Evolutionary conservation across 2,329 filamentous ascomycete genomes (phyloP).

Genomic region (Emergomyces africanus): DNA sequence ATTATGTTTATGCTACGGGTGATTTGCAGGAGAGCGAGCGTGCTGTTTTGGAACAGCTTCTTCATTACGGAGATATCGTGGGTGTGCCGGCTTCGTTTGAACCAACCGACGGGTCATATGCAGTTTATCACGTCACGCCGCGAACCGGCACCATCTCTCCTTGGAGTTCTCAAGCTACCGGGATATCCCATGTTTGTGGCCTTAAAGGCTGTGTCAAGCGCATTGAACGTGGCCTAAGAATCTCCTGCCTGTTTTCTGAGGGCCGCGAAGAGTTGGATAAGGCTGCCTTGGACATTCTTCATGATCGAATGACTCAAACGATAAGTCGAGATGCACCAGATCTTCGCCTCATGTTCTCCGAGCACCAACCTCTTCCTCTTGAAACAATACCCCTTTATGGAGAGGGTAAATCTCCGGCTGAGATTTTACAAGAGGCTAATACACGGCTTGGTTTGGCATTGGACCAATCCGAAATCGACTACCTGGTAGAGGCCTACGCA

Average conservation of each 20-base stretch:
- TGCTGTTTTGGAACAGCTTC: slow-evolving; percentile 43
- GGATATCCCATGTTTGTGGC: slow-evolving; percentile 84
- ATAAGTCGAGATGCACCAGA: slow-evolving; percentile 56
- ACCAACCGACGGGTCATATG: slow-evolving; percentile 38
- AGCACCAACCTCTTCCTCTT: slow-evolving; percentile 51
- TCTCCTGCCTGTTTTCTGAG: slow-evolving; percentile 51
- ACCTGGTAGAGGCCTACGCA: slow-evolving; percentile 74
- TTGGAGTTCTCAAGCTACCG: slow-evolving; percentile 95
- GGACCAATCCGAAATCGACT: slow-evolving; percentile 81
- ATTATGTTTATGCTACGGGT: slow-evolving; percentile 52
- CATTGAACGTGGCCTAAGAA: slow-evolving; percentile 73
- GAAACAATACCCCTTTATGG: slow-evolving; percentile 64
- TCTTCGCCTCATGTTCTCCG: slow-evolving; percentile 65
- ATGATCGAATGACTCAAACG: slow-evolving; percentile 93
- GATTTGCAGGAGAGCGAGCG: slow-evolving; percentile 36
- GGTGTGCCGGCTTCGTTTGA: slow-evolving; percentile 31
- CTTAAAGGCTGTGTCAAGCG: slow-evolving; percentile 58
- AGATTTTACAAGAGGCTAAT: slow-evolving; percentile 72
- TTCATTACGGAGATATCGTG: slow-evolving; percentile 48
- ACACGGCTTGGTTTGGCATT: slow-evolving; percentile 71
- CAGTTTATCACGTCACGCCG: slow-evolving; percentile 61
- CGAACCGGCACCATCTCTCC: slow-evolving; percentile 75
- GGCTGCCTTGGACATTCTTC: slow-evolving; percentile 53
- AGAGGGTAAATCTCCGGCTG: slow-evolving; percentile 50
- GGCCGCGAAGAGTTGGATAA: slow-evolving; percentile 42